Base-by-base conservation (phyloP, 108 stramenopile genomes). In the Nitzschia sp. region DNA sequence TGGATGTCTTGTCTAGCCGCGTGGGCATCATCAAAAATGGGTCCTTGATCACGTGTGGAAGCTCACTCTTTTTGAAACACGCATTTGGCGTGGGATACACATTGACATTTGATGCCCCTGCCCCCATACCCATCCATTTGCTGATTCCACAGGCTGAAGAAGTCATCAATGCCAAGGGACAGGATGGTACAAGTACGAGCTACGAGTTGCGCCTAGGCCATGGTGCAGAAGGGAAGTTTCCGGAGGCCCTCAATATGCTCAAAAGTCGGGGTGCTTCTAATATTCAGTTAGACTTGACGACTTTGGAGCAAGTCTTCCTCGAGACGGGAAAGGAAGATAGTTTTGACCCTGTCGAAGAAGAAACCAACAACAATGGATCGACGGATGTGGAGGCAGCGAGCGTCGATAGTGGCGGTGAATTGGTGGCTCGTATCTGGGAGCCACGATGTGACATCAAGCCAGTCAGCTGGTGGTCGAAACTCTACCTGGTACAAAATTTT, bases 11-110 rank as follows among this genome's bases (percentile, higher is more conserved):
- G 16, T 89, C 92, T 27, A 88, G 95, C 60, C 77, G 97, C 36
- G 85, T 97, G 27, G 95, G 90, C 29, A 95, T 97, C 66, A 80
- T 97, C 58, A 83, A 88, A 15, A 72, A 89, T 52, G 97, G 97
- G 19, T 29, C 21, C 81, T 1, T 83, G 86, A 44, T 73, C 81
- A 53, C 91, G 87, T 53, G 66, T 54, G 94, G 94, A 13, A 74
- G 70, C 30, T 74, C 88, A 13, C 41, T 93, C 29, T 95, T 93
- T 48, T 69, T 93, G 9, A 93, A 95, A 81, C 85, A 76, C 29
- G 46, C 58, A 57, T 89, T 80, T 60, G 91, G 89, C 0, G 61
- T 46, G 16, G 93, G 93, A 21, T 94, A 87, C 56, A 55, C 63
- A 13, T 21, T 89, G 15, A 58, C 21, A 22, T 77, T 63, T 59